These are phyloP conservation scores for Aureobasidium uvarum DNA, from an alignment of 2,329 filamentous ascomycete species.

Conservation along the genomic window DNA sequence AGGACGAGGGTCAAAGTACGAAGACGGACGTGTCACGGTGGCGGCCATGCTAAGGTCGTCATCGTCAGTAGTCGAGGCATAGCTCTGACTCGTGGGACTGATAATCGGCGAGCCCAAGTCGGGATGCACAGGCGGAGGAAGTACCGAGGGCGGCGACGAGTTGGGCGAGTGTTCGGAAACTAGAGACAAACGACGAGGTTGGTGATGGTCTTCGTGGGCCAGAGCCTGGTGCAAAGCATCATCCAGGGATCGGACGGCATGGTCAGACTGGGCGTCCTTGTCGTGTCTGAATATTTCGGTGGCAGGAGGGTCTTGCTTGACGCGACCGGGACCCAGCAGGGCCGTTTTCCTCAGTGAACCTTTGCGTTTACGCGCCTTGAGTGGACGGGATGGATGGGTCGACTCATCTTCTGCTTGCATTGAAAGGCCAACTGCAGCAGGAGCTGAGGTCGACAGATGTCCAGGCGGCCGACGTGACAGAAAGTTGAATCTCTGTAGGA, in stretches of 20 bases:
- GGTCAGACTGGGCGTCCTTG: slow-evolving; percentile 26
- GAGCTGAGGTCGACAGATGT: slow-evolving; percentile 12
- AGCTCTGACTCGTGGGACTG: slow-evolving; percentile 50
- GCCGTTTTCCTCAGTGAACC: slow-evolving; percentile 87
- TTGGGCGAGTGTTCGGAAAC: slow-evolving; percentile 21
- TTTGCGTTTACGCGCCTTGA: slow-evolving; percentile 66
- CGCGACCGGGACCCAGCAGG: slow-evolving; percentile 67
- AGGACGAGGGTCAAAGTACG: slow-evolving; percentile 35
- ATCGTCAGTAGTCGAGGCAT: slow-evolving; percentile 78
- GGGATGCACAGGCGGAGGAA: slow-evolving; percentile 16
- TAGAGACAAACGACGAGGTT: slow-evolving; percentile 26
- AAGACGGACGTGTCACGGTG: slow-evolving; percentile 31
- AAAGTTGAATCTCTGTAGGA: slow-evolving; percentile 23
- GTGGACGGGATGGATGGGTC: slow-evolving; percentile 53
- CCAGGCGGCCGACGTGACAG: slow-evolving; percentile 2
- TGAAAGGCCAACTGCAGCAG: slow-evolving; percentile 18
- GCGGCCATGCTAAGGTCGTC: slow-evolving; percentile 56
- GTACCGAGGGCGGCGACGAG: slow-evolving; percentile 16
- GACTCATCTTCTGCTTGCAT: slow-evolving; percentile 37
- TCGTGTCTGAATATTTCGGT: slow-evolving; percentile 30
- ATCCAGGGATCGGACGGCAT: slow-evolving; percentile 24
- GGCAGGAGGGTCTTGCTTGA: slow-evolving; percentile 38
- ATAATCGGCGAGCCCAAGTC: slow-evolving; percentile 31
- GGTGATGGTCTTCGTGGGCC: slow-evolving; percentile 13
- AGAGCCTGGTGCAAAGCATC: slow-evolving; percentile 20